A percentile compares a stretch with the other conserved stretches of the same genome.
Conservation (phyloP, 2,329 filamentous ascomycete genomes). For the Geosmithia morbida region DNA sequence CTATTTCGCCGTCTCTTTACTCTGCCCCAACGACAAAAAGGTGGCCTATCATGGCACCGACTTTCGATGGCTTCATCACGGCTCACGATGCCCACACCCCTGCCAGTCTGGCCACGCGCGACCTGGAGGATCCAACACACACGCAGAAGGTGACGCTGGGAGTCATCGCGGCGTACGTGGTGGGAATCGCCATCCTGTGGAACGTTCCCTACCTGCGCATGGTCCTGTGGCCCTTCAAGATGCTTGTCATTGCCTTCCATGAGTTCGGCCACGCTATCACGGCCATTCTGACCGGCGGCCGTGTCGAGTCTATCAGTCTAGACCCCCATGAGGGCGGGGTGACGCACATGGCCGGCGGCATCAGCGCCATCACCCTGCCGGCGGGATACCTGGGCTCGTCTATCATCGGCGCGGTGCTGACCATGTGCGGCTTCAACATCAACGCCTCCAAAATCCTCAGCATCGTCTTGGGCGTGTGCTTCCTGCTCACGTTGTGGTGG, state of each 20-base stretch:
- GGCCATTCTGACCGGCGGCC: slow-evolving; percentile 57
- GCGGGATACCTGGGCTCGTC: slow-evolving; percentile 68
- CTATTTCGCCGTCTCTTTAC: neutral
- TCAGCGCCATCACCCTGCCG: slow-evolving; percentile 55
- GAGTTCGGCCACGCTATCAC: slow-evolving; percentile 66
- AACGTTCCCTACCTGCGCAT: slow-evolving; percentile 64
- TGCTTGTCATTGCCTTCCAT: slow-evolving; percentile 75
- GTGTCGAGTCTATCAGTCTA: slow-evolving; percentile 59
- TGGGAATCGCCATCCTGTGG: slow-evolving; percentile 64
- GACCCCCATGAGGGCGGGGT: slow-evolving; percentile 70
- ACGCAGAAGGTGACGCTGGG: slow-evolving; percentile 59
- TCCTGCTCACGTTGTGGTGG: slow-evolving; percentile 73
- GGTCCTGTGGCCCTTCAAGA: slow-evolving; percentile 75
- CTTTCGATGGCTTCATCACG: neutral
- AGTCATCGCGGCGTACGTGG: slow-evolving; percentile 56
- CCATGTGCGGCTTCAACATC: slow-evolving; percentile 70
- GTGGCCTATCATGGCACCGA: slow-evolving; percentile 1
- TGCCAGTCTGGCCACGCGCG: slow-evolving; percentile 27
- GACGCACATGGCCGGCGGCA: slow-evolving; percentile 63
- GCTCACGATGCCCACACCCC: neutral
- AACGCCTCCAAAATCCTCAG: slow-evolving; percentile 69
- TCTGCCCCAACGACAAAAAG: neutral
- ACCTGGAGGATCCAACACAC: slow-evolving; percentile 43
- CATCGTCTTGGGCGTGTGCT: slow-evolving; percentile 57
- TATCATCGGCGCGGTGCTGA: slow-evolving; percentile 62